A percentile compares a stretch with the other conserved stretches of the same genome.
These are phyloP conservation scores for Yarrowia galli DNA, from an alignment of 1,139 yeast genomes.

Conservation along the genomic window DNA sequence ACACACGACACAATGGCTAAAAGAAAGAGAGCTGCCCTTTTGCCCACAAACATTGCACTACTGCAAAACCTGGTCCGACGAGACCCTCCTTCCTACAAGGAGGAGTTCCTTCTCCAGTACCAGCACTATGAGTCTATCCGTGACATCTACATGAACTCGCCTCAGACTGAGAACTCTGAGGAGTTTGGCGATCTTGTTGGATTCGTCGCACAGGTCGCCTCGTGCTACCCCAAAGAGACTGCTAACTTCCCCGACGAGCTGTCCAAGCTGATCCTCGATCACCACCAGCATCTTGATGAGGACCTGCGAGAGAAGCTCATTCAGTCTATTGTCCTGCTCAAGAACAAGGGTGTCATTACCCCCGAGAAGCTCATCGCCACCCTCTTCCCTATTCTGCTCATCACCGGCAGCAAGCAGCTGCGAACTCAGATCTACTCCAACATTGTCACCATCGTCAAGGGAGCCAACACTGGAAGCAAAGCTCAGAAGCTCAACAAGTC, in stretches of 20 bases:
- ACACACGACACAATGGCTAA: conserved; percentile 66
- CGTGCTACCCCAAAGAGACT: conserved; percentile 90
- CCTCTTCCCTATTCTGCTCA: conserved; percentile 78
- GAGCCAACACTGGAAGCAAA: conserved; percentile 82
- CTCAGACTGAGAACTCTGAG: conserved; percentile 56
- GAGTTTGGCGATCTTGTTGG: conserved; percentile 88
- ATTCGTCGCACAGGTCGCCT: conserved; percentile 88
- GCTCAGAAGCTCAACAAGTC: conserved; percentile 87
- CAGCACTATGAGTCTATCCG: conserved; percentile 89
- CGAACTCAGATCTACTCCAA: conserved; percentile 84
- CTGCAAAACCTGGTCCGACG: conserved; percentile 90
- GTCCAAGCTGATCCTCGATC: conserved; percentile 67
- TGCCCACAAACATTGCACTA: conserved; percentile 89
- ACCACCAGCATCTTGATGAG: conserved; percentile 82
- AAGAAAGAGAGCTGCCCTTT: conserved; percentile 86
- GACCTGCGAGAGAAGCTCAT: conserved; percentile 91
- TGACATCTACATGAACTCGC: conserved; percentile 78
- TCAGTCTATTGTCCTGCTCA: conserved; percentile 84
- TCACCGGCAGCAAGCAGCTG: conserved; percentile 79
- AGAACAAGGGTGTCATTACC: conserved; percentile 82
- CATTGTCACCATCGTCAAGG: conserved; percentile 75
- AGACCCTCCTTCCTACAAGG: conserved; percentile 87
- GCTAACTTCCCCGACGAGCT: conserved; percentile 82
- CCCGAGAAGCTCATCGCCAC: conserved; percentile 85
- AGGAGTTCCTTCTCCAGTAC: conserved; percentile 91